Evolutionary conservation across 768 basidiomycete genomes (phyloP).

Genomic region (Tephrocybe sp.): DNA sequence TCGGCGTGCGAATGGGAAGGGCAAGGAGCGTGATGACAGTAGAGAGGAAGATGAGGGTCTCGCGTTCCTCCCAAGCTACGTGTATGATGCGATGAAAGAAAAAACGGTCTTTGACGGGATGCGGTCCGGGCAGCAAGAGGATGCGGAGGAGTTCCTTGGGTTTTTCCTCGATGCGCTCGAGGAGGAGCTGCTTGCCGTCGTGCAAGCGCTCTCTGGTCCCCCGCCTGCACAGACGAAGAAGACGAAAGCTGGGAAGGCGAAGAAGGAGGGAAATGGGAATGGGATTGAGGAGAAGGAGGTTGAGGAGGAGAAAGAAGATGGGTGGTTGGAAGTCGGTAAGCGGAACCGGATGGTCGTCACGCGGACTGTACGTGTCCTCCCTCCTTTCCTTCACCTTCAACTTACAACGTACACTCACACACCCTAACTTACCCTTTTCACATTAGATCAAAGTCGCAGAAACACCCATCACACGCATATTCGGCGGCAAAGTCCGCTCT

Average conservation of each 20-base stretch:
- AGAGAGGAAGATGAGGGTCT: conserved; percentile 49
- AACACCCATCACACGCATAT: conserved; percentile 87
- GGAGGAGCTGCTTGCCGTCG: conserved; percentile 80
- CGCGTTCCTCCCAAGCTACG: conserved; percentile 79
- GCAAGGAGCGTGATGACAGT: conserved; percentile 22
- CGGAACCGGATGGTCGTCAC: conserved; percentile 80
- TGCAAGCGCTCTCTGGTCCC: conserved; percentile 41
- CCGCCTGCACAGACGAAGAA: conserved; percentile 32
- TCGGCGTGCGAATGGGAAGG: conserved; percentile 27
- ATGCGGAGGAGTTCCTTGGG: conserved; percentile 98
- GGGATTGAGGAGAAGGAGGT: conserved; percentile 38
- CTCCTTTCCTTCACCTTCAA: neutral
- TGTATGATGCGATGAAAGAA: conserved; percentile 92
- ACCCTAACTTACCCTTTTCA: neutral
- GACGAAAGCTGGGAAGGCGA: conserved; percentile 29
- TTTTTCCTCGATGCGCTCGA: conserved; percentile 94
- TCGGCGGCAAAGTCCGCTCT: conserved; percentile 90
- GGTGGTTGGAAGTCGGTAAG: conserved; percentile 93
- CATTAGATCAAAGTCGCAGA: conserved; percentile 72
- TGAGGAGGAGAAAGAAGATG: conserved; percentile 45
- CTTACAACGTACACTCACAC: no score
- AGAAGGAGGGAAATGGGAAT: conserved; percentile 10
- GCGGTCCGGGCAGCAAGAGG: conserved; percentile 95
- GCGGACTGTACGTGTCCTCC: conserved; percentile 56
- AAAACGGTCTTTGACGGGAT: conserved; percentile 93